phyloP scores from a whole-genome alignment of 331 rosid genomes.

The Quercus tomentella region DNA sequence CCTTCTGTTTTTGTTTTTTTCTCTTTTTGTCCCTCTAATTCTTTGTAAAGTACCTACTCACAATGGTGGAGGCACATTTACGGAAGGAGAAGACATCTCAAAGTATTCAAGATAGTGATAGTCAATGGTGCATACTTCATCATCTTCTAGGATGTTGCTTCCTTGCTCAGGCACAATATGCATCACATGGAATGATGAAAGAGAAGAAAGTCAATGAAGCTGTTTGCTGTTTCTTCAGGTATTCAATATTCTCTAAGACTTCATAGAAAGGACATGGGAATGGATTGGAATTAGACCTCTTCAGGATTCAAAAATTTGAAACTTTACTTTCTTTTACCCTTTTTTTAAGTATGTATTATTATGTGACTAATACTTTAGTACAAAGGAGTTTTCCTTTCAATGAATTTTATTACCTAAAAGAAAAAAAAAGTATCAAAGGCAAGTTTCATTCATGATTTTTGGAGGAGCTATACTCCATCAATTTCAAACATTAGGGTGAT shows the following conservation, averaged over 20 bases:
- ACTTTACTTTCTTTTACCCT: neutral
- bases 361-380: neutral
- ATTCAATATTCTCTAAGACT: neutral
- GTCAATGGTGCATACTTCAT: conserved; percentile 83
- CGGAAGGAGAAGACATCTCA: conserved; percentile 82
- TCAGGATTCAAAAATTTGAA: neutral
- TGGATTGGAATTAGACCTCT: neutral
- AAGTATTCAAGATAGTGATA: conserved; percentile 76
- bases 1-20: neutral
- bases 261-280: neutral
- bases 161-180: conserved; percentile 77
- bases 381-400: neutral
- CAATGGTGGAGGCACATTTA: conserved; percentile 63
- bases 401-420: no score
- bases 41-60: conserved; percentile 59
- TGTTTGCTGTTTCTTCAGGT: conserved; percentile 90
- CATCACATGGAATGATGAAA: conserved; percentile 59
- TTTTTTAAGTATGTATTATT: no score
- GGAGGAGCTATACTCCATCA: no score
- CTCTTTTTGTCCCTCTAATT: conserved; percentile 2
- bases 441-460: no score
- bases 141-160: conserved; percentile 92
- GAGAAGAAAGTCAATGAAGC: conserved; percentile 81
- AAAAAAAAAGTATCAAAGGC: no score
- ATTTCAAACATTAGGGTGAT: no score